These are phyloP conservation scores for Plantago rigida DNA, from an alignment of 305 asterid genomes.

Conservation along the genomic window DNA sequence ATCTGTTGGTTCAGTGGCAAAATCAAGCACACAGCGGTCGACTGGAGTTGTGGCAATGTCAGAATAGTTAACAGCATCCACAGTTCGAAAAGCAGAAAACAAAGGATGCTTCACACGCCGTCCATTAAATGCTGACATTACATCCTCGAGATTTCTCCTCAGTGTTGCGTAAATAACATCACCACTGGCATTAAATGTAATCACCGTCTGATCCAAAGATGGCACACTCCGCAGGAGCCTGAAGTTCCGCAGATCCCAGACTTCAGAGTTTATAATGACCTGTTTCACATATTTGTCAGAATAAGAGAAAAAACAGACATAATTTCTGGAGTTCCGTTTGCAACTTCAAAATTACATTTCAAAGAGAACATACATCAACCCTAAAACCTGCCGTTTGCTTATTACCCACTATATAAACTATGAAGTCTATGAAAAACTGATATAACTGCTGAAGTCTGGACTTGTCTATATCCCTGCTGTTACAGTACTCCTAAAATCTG, in stretches of 20 bases:
- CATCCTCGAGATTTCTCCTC: constrained; percentile 93
- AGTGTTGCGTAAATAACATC: constrained; percentile 87
- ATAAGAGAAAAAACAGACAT: neutral
- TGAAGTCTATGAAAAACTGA: no score
- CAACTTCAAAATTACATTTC: neutral
- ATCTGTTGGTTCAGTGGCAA: constrained; percentile 87
- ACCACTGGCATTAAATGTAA: constrained; percentile 81
- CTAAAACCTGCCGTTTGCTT: neutral
- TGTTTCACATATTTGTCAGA: constrained; percentile 25
- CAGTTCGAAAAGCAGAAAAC: constrained; percentile 85
- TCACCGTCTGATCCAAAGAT: constrained; percentile 75
- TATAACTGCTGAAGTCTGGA: no score
- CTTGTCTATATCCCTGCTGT: no score
- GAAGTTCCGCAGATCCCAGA: constrained; percentile 89
- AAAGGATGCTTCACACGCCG: constrained; percentile 93
- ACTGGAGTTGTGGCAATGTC: constrained; percentile 89
- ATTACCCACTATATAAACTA: neutral
- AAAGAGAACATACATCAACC: neutral
- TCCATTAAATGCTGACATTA: constrained; percentile 62
- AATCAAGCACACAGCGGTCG: constrained; percentile 92
- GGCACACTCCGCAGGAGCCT: constrained; percentile 82
- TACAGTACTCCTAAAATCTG: no score
- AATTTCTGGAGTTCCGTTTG: neutral
- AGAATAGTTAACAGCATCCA: constrained; percentile 83
- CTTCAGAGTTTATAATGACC: constrained; percentile 97